A percentile compares a stretch with the other conserved stretches of the same genome.
phyloP scores from a whole-genome alignment of 805 yeast species.

The Lipomyces sp. region DNA sequence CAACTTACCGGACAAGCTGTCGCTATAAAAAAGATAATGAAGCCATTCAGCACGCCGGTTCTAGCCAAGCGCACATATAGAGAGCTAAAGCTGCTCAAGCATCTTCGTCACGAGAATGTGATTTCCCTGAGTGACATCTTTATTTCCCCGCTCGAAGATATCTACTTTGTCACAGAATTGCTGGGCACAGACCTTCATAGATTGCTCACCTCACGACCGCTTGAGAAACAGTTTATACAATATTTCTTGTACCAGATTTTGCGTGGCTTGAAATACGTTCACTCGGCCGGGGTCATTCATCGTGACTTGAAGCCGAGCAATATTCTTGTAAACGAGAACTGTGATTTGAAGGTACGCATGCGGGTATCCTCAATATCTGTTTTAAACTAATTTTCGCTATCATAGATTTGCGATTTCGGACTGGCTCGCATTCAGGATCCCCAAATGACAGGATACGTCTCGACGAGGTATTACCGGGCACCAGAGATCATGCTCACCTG shows the following conservation, averaged over 20 bases:
- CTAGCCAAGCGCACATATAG: constrained; percentile 96
- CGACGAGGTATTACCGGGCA: constrained; percentile 94
- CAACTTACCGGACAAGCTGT: constrained; percentile 88
- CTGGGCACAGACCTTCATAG: constrained; percentile 97
- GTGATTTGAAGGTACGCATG: constrained; percentile 65
- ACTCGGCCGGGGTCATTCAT: constrained; percentile 90
- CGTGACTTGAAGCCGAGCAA: constrained; percentile 83
- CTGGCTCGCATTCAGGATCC: constrained; percentile 97
- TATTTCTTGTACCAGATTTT: constrained; percentile 92
- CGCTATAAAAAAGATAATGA: constrained; percentile 97
- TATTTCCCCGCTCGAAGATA: constrained; percentile 92
- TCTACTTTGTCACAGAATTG: constrained; percentile 91
- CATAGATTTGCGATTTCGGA: constrained; percentile 83
- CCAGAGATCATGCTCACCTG: constrained; percentile 98
- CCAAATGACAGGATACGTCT: constrained; percentile 98
- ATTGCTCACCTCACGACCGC: constrained; percentile 85
- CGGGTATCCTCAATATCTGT: background rate
- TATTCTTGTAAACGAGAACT: constrained; percentile 83
- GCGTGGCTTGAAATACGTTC: constrained; percentile 87
- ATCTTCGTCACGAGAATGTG: constrained; percentile 90
- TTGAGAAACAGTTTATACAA: constrained; percentile 95
- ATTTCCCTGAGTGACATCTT: constrained; percentile 93
- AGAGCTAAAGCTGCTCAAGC: constrained; percentile 90
- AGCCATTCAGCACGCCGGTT: constrained; percentile 93
- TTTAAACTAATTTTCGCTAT: background rate